These are phyloP conservation scores for Claviceps africana DNA, from an alignment of 2,329 filamentous ascomycete genomes.

Conservation along the genomic window DNA sequence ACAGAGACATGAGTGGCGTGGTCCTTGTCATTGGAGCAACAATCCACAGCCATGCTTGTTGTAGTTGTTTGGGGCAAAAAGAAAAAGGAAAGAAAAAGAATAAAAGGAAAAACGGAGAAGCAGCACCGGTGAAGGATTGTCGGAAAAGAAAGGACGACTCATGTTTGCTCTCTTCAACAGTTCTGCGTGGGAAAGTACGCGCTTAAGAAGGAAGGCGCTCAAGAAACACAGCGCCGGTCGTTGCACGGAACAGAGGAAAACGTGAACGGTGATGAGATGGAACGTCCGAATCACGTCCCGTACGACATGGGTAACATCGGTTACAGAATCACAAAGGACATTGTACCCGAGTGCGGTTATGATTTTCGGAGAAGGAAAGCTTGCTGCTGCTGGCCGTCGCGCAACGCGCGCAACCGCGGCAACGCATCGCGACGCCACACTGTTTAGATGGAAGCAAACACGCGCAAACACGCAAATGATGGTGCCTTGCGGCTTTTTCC, in stretches of 20 bases:
- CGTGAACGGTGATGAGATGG: neutral
- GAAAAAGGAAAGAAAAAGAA: neutral
- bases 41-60: slow-evolving; percentile 6
- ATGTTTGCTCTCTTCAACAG: neutral
- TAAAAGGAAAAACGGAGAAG: neutral
- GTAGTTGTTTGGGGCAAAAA: neutral
- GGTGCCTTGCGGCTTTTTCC: too few species aligned
- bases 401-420: neutral
- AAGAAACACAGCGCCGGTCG: neutral
- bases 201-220: neutral
- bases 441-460: neutral
- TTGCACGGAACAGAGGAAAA: neutral
- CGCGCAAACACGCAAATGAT: neutral
- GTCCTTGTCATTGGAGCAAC: slow-evolving; percentile 5
- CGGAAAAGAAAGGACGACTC: neutral
- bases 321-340: too few species aligned
- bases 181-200: neutral
- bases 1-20: neutral
- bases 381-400: neutral
- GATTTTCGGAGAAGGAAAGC: neutral
- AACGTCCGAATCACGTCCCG: neutral
- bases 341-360: neutral
- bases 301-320: neutral
- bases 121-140: neutral
- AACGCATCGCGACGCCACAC: neutral